These are phyloP conservation scores for Chrysanthemum lavandulifolium DNA, from an alignment of 129 eudicot species.

Conservation along the genomic window DNA sequence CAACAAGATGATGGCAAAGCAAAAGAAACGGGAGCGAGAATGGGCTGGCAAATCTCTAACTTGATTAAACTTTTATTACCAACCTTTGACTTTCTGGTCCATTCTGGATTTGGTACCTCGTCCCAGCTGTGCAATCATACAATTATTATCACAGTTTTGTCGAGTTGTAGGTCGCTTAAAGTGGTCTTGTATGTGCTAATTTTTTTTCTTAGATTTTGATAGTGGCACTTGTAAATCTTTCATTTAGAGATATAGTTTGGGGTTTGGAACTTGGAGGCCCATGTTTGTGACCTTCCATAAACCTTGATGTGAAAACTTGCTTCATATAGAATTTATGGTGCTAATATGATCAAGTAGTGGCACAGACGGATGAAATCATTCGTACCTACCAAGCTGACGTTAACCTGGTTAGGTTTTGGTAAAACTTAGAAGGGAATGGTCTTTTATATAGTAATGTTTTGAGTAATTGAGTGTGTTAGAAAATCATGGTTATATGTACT, in stretches of 20 bases:
- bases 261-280: constrained; percentile 3
- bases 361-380: too few relatives aligned
- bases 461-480: too few relatives aligned
- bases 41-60: constrained; percentile 98
- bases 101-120: neutral
- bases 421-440: too few relatives aligned
- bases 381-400: too few relatives aligned
- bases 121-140: neutral
- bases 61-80: constrained; percentile 25
- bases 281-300: neutral
- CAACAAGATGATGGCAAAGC: constrained; percentile 87
- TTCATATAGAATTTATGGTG: neutral
- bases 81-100: neutral
- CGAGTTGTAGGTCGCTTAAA: neutral
- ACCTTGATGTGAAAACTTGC: neutral
- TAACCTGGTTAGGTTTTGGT: too few relatives aligned
- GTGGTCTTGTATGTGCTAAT: neutral
- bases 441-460: too few relatives aligned
- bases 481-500: too few relatives aligned
- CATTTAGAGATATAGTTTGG: constrained; percentile 3
- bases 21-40: constrained; percentile 84
- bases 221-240: constrained; percentile 13
- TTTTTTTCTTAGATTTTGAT: neutral
- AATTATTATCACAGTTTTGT: neutral
- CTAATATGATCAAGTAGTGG: too few relatives aligned